These are phyloP conservation scores for Yamadazyma membranifaciens DNA, from an alignment of 1,139 yeast genomes.

Conservation along the genomic window DNA sequence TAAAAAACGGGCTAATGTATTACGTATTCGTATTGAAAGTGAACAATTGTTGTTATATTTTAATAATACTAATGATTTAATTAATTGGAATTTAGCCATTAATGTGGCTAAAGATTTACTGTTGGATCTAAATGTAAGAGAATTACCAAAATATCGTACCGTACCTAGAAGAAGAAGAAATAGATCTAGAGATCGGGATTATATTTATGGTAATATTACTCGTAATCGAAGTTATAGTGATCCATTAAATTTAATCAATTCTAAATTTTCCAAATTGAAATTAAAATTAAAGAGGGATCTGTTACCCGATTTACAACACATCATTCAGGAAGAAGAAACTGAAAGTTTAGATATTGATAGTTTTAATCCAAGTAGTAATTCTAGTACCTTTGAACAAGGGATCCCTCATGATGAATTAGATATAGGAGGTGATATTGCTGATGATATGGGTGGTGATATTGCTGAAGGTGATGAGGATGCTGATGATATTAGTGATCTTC, in stretches of 20 bases:
- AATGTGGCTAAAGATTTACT: slow-evolving; percentile 64
- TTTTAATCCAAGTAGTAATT: slow-evolving; percentile 2
- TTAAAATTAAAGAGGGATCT: slow-evolving; percentile 13
- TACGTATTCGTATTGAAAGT: slow-evolving; percentile 63
- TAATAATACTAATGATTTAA: slow-evolving; percentile 52
- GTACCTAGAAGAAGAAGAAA: slow-evolving; percentile 66
- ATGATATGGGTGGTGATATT: background rate
- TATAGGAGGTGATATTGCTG: background rate
- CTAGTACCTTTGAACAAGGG: slow-evolving; percentile 1
- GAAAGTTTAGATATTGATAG: slow-evolving; percentile 5
- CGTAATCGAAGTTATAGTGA: slow-evolving; percentile 19
- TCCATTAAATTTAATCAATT: slow-evolving; percentile 13
- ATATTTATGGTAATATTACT: slow-evolving; percentile 5
- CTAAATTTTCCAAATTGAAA: slow-evolving; percentile 14
- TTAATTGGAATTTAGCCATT: slow-evolving; percentile 63
- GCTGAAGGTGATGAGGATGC: slow-evolving; percentile 25
- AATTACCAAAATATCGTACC: slow-evolving; percentile 65
- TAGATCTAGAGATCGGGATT: slow-evolving; percentile 2
- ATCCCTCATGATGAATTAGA: background rate
- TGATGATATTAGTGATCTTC: slow-evolving; percentile 32
- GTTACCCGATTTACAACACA: slow-evolving; percentile 8
- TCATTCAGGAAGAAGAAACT: slow-evolving; percentile 5
- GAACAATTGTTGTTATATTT: slow-evolving; percentile 67
- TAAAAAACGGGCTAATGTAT: slow-evolving; percentile 54
- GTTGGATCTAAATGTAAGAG: slow-evolving; percentile 57